Conservation (phyloP, 1,284 basidiomycete genomes). For the Malassezia yamatoensis region DNA sequence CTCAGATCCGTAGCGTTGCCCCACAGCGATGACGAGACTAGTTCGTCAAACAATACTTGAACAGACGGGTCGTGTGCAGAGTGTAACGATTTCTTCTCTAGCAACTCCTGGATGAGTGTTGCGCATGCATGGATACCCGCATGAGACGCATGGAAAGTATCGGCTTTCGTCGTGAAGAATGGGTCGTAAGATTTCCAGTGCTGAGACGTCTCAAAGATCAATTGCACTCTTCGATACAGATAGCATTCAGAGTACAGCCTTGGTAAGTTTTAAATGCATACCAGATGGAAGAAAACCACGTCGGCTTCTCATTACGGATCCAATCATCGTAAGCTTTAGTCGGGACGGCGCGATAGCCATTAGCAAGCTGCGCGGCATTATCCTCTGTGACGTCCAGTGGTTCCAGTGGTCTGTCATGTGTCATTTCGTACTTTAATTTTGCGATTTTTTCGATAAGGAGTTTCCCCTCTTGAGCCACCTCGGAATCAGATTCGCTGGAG, state of each 20-base stretch:
- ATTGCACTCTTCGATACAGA: conserved; percentile 69
- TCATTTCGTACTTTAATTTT: conserved; percentile 80
- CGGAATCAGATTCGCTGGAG: conserved; percentile 46
- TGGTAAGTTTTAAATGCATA: neutral
- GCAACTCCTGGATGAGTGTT: conserved; percentile 28
- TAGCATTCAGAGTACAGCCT: conserved; percentile 72
- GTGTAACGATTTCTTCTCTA: conserved; percentile 19
- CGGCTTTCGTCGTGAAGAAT: conserved; percentile 69
- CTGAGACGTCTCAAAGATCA: conserved; percentile 61
- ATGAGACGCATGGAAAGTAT: conserved; percentile 67
- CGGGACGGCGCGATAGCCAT: conserved; percentile 60
- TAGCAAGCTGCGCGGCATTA: conserved; percentile 13
- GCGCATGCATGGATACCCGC: conserved; percentile 56
- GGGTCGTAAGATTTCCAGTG: conserved; percentile 75
- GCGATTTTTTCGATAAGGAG: conserved; percentile 67
- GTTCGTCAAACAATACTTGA: conserved; percentile 66
- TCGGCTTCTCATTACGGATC: conserved; percentile 51
- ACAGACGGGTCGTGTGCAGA: neutral
- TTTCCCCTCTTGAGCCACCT: conserved; percentile 61
- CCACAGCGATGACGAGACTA: conserved; percentile 77
- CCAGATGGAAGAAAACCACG: conserved; percentile 85
- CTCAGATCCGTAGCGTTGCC: conserved; percentile 59
- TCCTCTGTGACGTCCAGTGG: conserved; percentile 22
- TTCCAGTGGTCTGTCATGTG: conserved; percentile 64
- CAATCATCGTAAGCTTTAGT: conserved; percentile 28